A percentile compares a stretch with the other conserved stretches of the same genome.
phyloP scores from a whole-genome alignment of 768 basidiomycete species.

The Tubosaeta sp. region DNA sequence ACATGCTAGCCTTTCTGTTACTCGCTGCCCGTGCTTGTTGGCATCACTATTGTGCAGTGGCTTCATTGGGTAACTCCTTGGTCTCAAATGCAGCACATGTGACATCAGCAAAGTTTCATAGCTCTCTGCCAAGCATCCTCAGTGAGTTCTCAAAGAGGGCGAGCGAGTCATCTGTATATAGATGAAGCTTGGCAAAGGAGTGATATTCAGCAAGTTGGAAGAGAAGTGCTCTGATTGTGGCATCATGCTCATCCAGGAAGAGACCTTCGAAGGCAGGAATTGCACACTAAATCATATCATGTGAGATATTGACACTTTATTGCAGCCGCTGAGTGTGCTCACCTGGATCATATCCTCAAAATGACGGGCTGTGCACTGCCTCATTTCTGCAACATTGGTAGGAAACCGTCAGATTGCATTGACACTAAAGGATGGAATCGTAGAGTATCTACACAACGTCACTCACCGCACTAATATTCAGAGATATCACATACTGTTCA shows the following conservation, averaged over 20 bases:
- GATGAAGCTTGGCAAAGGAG: not conserved
- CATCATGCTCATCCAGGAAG: constrained; percentile 23
- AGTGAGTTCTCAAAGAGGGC: constrained; percentile 13
- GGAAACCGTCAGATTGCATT: constrained; percentile 34
- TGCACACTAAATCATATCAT: constrained; percentile 26
- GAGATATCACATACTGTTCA: constrained; percentile 17
- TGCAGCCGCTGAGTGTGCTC: not conserved
- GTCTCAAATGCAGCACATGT: no score
- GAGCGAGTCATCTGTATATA: constrained; percentile 5
- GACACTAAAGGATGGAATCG: constrained; percentile 19
- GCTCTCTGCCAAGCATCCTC: no score
- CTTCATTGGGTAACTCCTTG: no score
- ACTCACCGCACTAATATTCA: no score
- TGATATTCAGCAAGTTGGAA: constrained; percentile 4
- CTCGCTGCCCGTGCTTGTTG: no score
- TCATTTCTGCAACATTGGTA: constrained; percentile 32
- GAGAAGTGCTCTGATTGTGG: constrained; percentile 1
- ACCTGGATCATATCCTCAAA: constrained; percentile 44
- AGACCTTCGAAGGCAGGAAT: constrained; percentile 17
- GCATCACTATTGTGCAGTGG: no score
- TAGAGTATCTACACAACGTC: constrained; percentile 7
- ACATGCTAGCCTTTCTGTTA: no score
- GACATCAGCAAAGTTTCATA: no score
- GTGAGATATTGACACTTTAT: no score
- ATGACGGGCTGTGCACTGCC: constrained; percentile 35